These are phyloP conservation scores for Podila horticola DNA, from an alignment of 192 early-diverging fungal genomes.

Conservation along the genomic window DNA sequence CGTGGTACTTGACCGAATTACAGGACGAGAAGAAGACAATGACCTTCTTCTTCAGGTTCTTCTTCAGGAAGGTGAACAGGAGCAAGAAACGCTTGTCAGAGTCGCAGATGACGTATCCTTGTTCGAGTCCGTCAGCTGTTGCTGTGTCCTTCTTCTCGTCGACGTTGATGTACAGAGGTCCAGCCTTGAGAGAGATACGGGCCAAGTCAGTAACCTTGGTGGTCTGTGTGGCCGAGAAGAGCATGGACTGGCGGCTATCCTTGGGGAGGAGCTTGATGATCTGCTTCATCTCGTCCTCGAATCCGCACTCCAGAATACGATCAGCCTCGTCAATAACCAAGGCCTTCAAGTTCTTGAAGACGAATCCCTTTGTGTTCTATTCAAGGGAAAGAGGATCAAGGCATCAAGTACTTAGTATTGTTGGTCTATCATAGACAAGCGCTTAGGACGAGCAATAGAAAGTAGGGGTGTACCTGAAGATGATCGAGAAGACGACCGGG, in stretches of 20 bases:
- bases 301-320: constrained; percentile 97
- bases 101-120: constrained; percentile 97
- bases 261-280: constrained; percentile 94
- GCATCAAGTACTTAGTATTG: neutral
- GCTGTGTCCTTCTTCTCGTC: constrained; percentile 96
- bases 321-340: constrained; percentile 98
- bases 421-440: neutral
- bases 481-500: constrained; percentile 98
- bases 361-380: constrained; percentile 94
- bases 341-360: constrained; percentile 94
- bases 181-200: constrained; percentile 95
- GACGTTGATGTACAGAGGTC: constrained; percentile 99
- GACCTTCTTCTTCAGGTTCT: constrained; percentile 96
- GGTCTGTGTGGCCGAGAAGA: constrained; percentile 99
- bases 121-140: constrained; percentile 95
- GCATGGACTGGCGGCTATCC: constrained; percentile 94
- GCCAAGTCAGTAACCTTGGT: constrained; percentile 99
- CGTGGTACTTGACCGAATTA: constrained; percentile 98
- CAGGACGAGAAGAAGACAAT: constrained; percentile 99
- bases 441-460: neutral
- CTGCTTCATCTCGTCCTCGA: constrained; percentile 99
- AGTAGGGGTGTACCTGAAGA: constrained; percentile 71
- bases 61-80: constrained; percentile 97
- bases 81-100: constrained; percentile 94
- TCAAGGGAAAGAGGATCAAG: neutral